phyloP scores from a whole-genome alignment of 495 filamentous ascomycete species.

The Aspergillus sclerotiicarbonarius region DNA sequence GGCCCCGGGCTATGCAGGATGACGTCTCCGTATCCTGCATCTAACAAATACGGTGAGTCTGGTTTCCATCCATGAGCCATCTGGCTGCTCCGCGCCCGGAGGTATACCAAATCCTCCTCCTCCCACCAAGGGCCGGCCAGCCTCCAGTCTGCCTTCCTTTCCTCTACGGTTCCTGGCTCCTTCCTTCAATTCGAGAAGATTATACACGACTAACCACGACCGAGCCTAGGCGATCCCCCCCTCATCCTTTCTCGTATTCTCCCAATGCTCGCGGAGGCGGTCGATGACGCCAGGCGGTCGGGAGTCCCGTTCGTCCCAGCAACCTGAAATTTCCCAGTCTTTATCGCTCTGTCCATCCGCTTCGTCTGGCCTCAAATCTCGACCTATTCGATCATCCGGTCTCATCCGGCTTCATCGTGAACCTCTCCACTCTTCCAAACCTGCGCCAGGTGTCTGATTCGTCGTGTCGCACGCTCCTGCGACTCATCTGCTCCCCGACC shows the following conservation, averaged over 20 bases:
- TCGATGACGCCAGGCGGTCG: constrained; percentile 36
- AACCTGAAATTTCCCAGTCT: constrained; percentile 18
- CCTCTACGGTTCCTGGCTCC: background rate
- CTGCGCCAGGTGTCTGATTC: background rate
- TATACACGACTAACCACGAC: background rate
- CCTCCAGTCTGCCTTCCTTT: background rate
- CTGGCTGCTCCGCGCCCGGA: background rate
- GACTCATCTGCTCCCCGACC: background rate
- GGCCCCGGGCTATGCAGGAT: background rate
- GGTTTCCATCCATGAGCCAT: too few species aligned
- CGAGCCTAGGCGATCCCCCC: background rate
- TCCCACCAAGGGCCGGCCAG: background rate
- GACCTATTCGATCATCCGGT: constrained; percentile 8
- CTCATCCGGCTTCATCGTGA: constrained; percentile 9
- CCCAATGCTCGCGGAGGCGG: constrained; percentile 2
- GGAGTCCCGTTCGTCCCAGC: constrained; percentile 17
- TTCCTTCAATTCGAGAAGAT: background rate
- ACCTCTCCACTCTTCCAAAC: background rate
- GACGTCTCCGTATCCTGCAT: background rate
- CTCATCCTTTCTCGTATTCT: background rate
- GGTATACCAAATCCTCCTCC: background rate
- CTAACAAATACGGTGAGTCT: background rate
- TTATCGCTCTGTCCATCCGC: constrained; percentile 2
- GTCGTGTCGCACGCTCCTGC: background rate
- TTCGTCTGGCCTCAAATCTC: background rate